Percentiles rank a stretch among this genome's conserved stretches.
These are phyloP conservation scores for Oidium heveae DNA, from an alignment of 2,329 filamentous ascomycete species.

Conservation along the genomic window DNA sequence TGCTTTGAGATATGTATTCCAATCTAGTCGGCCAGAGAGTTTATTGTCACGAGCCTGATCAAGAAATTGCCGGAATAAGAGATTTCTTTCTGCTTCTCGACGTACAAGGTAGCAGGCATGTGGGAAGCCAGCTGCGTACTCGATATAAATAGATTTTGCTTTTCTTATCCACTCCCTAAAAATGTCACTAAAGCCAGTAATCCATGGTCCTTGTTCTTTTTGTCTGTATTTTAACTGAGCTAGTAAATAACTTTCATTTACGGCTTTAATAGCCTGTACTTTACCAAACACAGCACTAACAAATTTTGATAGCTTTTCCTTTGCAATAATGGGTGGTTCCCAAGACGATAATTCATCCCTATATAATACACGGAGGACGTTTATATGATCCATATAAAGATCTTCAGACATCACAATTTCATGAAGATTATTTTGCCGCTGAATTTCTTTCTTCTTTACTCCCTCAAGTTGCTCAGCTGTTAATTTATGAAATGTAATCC, in stretches of 20 bases:
- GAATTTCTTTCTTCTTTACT: conserved; percentile 63
- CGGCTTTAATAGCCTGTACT: conserved; percentile 63
- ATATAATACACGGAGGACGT: conserved; percentile 66
- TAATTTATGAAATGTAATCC: conserved; percentile 71
- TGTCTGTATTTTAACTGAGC: conserved; percentile 92
- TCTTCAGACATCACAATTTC: conserved; percentile 91
- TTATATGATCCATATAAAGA: conserved; percentile 66
- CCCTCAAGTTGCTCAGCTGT: conserved; percentile 49
- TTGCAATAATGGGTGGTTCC: conserved; percentile 58
- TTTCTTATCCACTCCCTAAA: conserved; percentile 98
- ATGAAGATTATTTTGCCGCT: conserved; percentile 81
- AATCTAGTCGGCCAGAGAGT: conserved; percentile 58
- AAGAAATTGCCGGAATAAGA: conserved; percentile 67
- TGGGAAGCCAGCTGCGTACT: conserved; percentile 75
- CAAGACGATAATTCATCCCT: conserved; percentile 50
- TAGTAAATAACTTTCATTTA: conserved; percentile 79
- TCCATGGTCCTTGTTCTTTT: conserved; percentile 87
- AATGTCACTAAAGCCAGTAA: conserved; percentile 82
- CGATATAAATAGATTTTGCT: conserved; percentile 66
- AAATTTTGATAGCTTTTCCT: conserved; percentile 57
- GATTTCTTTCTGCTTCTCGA: conserved; percentile 61
- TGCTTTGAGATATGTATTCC: conserved; percentile 83
- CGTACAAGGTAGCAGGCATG: conserved; percentile 62
- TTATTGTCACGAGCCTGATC: conserved; percentile 58
- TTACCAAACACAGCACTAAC: conserved; percentile 72